Conservation (phyloP, 768 basidiomycete species). For the Boletus subparvulus region DNA sequence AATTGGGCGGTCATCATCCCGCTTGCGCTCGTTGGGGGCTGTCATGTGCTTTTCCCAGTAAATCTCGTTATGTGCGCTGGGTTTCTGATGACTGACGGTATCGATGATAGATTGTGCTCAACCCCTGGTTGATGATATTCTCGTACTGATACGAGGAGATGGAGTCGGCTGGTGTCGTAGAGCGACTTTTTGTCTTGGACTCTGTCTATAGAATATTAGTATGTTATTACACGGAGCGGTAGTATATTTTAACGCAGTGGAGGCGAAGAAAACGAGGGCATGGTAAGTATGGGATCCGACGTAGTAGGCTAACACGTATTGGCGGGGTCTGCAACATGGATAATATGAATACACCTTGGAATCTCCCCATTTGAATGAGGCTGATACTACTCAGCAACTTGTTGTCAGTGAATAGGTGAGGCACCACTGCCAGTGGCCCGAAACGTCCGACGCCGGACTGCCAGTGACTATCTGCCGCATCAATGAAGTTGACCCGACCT, state of each 20-base stretch:
- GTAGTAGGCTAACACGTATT: neutral
- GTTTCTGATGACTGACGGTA: neutral
- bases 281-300: neutral
- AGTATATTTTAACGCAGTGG: neutral
- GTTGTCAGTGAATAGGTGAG: too few species aligned
- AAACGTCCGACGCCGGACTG: too few species aligned
- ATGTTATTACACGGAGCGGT: neutral
- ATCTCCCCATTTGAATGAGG: neutral
- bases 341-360: neutral
- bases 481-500: too few species aligned
- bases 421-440: too few species aligned
- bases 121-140: constrained; percentile 89
- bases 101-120: constrained; percentile 63
- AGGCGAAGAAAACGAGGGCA: neutral
- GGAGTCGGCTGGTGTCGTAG: neutral
- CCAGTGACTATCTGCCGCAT: too few species aligned
- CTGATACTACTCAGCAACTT: neutral
- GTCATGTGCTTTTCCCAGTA: constrained; percentile 76
- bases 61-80: constrained; percentile 24
- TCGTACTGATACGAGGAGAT: constrained; percentile 39
- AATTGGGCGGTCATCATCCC: constrained; percentile 81
- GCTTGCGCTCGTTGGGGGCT: constrained; percentile 62
- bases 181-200: neutral
- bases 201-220: neutral
- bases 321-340: neutral